Evolutionary conservation across 192 early-diverging fungal genomes (phyloP), one percentile per base, ranked within the genome.

Genomic region (Globomyces pollinis-pini): DNA sequence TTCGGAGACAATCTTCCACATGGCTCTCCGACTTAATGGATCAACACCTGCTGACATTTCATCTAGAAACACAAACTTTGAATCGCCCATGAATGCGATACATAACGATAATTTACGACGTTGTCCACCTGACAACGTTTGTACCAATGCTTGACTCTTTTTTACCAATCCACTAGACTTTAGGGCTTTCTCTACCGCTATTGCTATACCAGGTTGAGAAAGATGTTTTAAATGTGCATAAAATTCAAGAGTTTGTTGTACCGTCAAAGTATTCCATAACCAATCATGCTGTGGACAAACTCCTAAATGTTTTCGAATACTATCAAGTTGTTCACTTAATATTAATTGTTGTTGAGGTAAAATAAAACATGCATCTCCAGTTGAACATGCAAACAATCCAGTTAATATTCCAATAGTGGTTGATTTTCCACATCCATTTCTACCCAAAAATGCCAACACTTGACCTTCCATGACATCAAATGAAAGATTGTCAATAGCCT

Each of bases 281-380:
- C 89, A 85, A 54, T 89, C 87, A 41, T 81, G 74, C 64, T 79
- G 87, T 28, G 86, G 85, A 61, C 88, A 89, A n/a, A 90, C 77
- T 28, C 87, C 88, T 77, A 88, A 81, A 52, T 83, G 72, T 0
- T 67, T 72, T 12, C 86, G 75, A 61, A 89, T 87, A 34, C 66
- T 54, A 15, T 73, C 61, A 75, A 85, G 79, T 26, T 88, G 74
- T 39, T 64, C 60, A 3, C 53, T 71, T 23, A 72, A 54, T 29
- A 0, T 49, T n/a, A 36, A 13, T n/a, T n/a, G n/a, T n/a, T n/a
- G n/a, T n/a, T n/a, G n/a, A 3, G 78, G 78, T 62, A 78, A 88
- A 32, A 88, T 76, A 16, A 80, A 38, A 1, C 20, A 39, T 36
- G 87, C 87, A 62, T 88, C 84, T 23, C 87, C 85, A 1, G 57